Conservation (phyloP, 176 grass and related monocot species). For the Panicum miliaceum region DNA sequence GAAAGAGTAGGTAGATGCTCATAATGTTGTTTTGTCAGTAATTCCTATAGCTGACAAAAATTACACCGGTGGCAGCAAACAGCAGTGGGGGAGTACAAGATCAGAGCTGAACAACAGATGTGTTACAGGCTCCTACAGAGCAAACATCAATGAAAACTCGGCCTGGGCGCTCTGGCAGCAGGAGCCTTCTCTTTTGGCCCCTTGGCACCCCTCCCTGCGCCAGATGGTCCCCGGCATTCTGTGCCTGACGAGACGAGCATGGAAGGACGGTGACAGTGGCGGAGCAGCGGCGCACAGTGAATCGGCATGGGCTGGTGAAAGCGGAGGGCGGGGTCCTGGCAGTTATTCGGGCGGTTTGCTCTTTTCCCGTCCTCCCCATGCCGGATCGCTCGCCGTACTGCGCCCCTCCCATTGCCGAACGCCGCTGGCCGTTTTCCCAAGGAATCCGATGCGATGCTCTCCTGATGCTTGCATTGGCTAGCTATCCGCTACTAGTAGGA, state of each 20-base stretch:
- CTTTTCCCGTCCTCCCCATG: conserved; percentile 12
- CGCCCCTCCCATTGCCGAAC: not conserved
- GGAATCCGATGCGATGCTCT: conserved; percentile 47
- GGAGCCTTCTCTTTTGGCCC: conserved; percentile 53
- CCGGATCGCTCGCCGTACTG: not conserved
- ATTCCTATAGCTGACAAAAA: conserved; percentile 15
- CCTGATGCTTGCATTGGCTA: not conserved
- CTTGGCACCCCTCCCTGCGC: not conserved
- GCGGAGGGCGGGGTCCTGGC: conserved; percentile 2
- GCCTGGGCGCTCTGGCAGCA: not conserved
- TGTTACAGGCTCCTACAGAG: conserved; percentile 25
- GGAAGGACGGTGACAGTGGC: not conserved
- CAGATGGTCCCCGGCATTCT: not conserved
- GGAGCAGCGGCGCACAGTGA: not conserved
- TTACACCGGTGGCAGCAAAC: not conserved
- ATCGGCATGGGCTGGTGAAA: conserved; percentile 30
- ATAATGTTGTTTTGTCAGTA: conserved; percentile 1
- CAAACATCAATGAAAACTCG: conserved; percentile 7
- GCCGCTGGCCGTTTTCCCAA: not conserved
- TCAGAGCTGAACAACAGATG: conserved; percentile 3
- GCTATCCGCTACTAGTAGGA: not conserved
- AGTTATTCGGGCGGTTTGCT: conserved; percentile 32
- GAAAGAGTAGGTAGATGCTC: not conserved
- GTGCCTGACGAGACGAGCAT: conserved; percentile 7
- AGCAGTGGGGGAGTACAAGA: not conserved